These are phyloP conservation scores for Passiflora organensis DNA, from an alignment of 345 rosid species.

Conservation along the genomic window DNA sequence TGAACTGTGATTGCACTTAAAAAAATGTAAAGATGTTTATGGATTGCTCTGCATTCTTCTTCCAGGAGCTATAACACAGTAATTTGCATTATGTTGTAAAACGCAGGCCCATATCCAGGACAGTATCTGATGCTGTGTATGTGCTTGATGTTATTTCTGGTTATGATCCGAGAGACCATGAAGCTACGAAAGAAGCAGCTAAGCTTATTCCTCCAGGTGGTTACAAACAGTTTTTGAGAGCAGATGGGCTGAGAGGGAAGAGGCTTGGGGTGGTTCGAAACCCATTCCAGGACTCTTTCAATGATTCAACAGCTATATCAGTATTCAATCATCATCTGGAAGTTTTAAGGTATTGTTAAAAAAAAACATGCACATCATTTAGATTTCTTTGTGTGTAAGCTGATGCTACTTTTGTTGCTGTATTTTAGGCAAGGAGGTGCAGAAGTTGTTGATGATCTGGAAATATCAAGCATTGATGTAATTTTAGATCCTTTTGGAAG, in stretches of 20 bases:
- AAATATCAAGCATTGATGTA: conserved; percentile 31
- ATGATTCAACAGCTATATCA: not conserved
- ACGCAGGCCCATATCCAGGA: conserved; percentile 43
- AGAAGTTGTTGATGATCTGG: conserved; percentile 36
- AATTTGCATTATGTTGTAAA: not conserved
- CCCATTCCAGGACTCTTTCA: conserved; percentile 17
- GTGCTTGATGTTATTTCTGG: conserved; percentile 45
- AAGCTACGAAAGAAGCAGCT: conserved; percentile 39
- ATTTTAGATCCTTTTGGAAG: conserved; percentile 15
- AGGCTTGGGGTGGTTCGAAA: conserved; percentile 43
- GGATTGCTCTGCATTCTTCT: no score
- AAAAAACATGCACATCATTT: no score
- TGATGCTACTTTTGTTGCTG: no score
- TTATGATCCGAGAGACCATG: conserved; percentile 24
- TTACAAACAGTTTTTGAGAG: conserved; percentile 46
- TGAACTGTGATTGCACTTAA: no score
- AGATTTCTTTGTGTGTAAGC: no score
- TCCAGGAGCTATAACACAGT: no score
- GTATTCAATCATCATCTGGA: conserved; percentile 39
- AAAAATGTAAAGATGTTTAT: no score
- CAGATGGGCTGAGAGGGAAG: conserved; percentile 48
- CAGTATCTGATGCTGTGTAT: conserved; percentile 40
- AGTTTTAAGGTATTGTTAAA: conserved; percentile 35
- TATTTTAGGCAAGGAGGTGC: conserved; percentile 44
- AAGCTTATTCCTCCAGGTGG: conserved; percentile 47